Base-by-base conservation (phyloP, 1,284 basidiomycete species). In the Boletus smithii region DNA sequence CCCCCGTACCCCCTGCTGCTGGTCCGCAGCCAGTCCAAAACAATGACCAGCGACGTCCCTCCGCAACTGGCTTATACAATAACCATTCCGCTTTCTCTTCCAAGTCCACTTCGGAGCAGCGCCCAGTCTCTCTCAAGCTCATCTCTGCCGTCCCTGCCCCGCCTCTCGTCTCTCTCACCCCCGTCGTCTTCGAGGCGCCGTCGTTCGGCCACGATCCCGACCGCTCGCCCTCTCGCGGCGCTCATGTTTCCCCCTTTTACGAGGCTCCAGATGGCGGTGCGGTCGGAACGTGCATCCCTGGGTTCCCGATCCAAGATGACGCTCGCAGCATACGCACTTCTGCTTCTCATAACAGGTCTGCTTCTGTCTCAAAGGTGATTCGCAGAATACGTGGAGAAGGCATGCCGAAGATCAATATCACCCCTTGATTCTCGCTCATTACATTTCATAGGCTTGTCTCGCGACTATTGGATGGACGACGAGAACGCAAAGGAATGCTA, bases 381-480 rank as follows among this genome's bases (percentile, higher is more conserved):
- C 74, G 91, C 54, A 75, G 90, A 52, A 81, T 95, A 61, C 76
- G 91, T 42, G 92, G 92, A 39, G 91, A 95, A 79, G 87, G 85
- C 80, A 56, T 29, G 73, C 60, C 29, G 5, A 46, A 8, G 17
- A 29, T 35, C 18, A 31, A 22, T 13, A 41, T 49, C 34, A 18
- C 37, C 14, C 13, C 17, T 30, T 37, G 29, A 32, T 24, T 39
- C n/a, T 32, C 46, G 31, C 55, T 51, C 51, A 55, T 49, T 47
- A 49, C 22, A 50, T 35, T 27, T 22, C 40, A 14, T 53, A 91
- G 89, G 89, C 10, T 63, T 92, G 29, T 90, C 87, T 11, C 77
- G 80, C 53, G 90, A 95, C 61, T 97, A 95, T 63, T 97, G 94
- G 94, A 95, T 97, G 91, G 91, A 94, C 51, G 97, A 99, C 63